Evolutionary conservation across 164 flowering plant genomes (phyloP).

Genomic region (Nymphaea thermarum): DNA sequence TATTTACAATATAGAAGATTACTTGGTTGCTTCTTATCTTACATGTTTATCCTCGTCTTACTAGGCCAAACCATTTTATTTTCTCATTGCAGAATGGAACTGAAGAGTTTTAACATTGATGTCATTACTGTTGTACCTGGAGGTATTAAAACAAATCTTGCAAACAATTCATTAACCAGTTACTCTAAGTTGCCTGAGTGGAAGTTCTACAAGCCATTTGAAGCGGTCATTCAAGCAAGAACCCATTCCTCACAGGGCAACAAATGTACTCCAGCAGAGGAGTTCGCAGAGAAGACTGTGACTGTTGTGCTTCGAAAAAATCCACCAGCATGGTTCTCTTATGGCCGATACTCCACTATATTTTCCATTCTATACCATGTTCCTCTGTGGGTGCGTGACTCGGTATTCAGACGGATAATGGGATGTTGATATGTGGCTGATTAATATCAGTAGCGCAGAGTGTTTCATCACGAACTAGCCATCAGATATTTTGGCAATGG

Average conservation of each 20-base stretch:
- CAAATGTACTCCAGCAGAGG: slow-evolving; percentile 58
- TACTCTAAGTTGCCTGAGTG: slow-evolving; percentile 66
- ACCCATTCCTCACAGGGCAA: slow-evolving; percentile 44
- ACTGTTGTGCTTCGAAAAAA: slow-evolving; percentile 48
- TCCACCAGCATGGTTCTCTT: slow-evolving; percentile 76
- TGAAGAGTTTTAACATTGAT: slow-evolving; percentile 55
- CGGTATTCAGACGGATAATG: slow-evolving; percentile 23
- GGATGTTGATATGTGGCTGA: slow-evolving; percentile 19
- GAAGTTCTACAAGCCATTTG: slow-evolving; percentile 69
- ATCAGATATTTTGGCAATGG: too few relatives aligned
- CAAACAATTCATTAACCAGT: slow-evolving; percentile 29
- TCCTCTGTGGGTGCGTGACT: slow-evolving; percentile 52
- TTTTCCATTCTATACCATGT: slow-evolving; percentile 44
- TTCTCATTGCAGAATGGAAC: slow-evolving; percentile 53
- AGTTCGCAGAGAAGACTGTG: slow-evolving; percentile 68
- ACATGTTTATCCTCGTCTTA: too few relatives aligned
- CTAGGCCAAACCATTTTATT: too few relatives aligned
- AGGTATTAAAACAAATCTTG: slow-evolving; percentile 64
- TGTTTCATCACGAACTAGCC: too few relatives aligned
- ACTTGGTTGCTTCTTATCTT: too few relatives aligned
- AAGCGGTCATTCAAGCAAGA: slow-evolving; percentile 39
- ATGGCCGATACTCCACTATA: slow-evolving; percentile 41
- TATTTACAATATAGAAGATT: too few relatives aligned
- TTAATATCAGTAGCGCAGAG: too few relatives aligned
- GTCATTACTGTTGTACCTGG: slow-evolving; percentile 79